Evolutionary conservation across 2,329 filamentous ascomycete genomes (phyloP).

Genomic region (Helminthosporium solani): DNA sequence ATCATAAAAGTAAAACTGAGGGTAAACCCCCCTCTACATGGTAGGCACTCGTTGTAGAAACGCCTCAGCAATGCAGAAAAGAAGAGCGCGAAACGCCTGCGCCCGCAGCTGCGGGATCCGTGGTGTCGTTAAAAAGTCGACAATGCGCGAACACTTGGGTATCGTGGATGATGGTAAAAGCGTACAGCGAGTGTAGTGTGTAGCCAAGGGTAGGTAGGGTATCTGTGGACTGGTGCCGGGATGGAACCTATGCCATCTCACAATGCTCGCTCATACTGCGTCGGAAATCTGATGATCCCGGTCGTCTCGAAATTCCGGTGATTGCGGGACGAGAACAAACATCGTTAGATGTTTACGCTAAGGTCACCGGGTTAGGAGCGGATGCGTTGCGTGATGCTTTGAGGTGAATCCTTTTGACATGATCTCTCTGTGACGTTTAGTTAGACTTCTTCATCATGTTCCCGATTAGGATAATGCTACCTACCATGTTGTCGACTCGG

Average conservation of each 20-base stretch:
- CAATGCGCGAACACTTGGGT: conserved; percentile 14
- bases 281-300: not conserved
- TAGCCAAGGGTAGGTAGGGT: not conserved
- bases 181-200: too few species aligned
- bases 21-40: too few species aligned
- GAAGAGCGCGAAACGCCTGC: conserved; percentile 11
- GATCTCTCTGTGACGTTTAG: conserved; percentile 34
- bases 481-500: conserved; percentile 63
- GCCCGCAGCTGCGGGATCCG: conserved; percentile 8
- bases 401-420: conserved; percentile 44
- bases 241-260: not conserved
- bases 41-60: conserved; percentile 1
- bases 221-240: not conserved
- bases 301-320: not conserved
- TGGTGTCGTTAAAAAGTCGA: conserved; percentile 8
- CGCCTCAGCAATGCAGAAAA: conserved; percentile 14
- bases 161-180: conserved; percentile 16
- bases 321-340: conserved; percentile 3
- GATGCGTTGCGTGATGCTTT: conserved; percentile 31
- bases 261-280: not conserved
- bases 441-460: not conserved
- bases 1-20: too few species aligned
- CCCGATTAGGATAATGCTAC: conserved; percentile 11
- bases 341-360: conserved; percentile 11
- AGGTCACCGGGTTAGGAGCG: conserved; percentile 18